These are phyloP conservation scores for Hypoxylon rubiginosum DNA, from an alignment of 2,329 filamentous ascomycete genomes.

Conservation along the genomic window DNA sequence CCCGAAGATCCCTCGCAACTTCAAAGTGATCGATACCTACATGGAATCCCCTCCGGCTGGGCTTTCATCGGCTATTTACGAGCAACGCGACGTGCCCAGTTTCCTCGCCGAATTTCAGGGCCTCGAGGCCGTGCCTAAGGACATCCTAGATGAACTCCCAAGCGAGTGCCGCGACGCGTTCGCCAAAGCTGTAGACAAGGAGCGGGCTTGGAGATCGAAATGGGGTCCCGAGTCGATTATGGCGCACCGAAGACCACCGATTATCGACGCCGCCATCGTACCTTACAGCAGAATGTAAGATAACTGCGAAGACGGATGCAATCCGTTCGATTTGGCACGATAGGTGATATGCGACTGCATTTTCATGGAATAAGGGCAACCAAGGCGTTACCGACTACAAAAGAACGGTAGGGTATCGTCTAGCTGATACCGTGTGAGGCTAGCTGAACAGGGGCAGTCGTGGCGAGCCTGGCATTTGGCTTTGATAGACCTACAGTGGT, in stretches of 20 bases:
- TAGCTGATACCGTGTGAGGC: conserved; percentile 15
- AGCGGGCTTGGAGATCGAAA: conserved; percentile 78
- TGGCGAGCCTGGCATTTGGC: background rate
- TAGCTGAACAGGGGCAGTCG: background rate
- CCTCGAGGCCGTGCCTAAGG: conserved; percentile 73
- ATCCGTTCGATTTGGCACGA: background rate
- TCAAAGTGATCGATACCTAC: conserved; percentile 67
- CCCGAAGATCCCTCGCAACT: conserved; percentile 66
- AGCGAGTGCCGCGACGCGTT: conserved; percentile 80
- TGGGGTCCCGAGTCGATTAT: conserved; percentile 79
- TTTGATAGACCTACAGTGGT: background rate
- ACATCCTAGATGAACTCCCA: conserved; percentile 75
- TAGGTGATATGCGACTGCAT: background rate
- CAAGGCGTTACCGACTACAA: conserved; percentile 18
- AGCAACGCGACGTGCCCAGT: conserved; percentile 59
- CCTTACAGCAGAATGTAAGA: conserved; percentile 63
- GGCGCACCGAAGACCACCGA: conserved; percentile 64
- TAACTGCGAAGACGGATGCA: background rate
- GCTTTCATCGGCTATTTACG: conserved; percentile 61
- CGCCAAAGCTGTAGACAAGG: conserved; percentile 72
- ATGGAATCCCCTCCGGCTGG: conserved; percentile 66
- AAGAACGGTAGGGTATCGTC: conserved; percentile 7
- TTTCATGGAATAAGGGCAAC: conserved; percentile 13
- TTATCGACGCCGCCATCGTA: conserved; percentile 75
- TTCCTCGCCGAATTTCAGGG: conserved; percentile 70